Evolutionary conservation across 2,329 filamentous ascomycete genomes (phyloP).

Genomic region (Sordariomycetes sp.): DNA sequence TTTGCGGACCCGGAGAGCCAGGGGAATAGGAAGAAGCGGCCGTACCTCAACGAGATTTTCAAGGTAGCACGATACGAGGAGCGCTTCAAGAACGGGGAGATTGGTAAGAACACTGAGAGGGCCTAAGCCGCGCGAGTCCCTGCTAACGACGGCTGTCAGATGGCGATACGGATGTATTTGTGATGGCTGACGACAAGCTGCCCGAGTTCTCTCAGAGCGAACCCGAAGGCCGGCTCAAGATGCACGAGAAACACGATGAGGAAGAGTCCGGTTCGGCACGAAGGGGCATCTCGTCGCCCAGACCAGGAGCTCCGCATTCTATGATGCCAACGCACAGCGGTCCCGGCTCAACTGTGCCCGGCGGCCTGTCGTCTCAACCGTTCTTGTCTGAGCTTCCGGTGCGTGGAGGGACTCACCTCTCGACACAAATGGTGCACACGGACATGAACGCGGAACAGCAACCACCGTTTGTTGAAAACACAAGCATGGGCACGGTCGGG

Average conservation of each 20-base stretch:
- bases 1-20: constrained; percentile 44
- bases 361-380: constrained; percentile 17
- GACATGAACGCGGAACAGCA: constrained; percentile 30
- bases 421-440: constrained; percentile 26
- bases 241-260: constrained; percentile 28
- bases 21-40: constrained; percentile 42
- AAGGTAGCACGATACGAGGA: constrained; percentile 48
- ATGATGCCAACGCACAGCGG: constrained; percentile 9
- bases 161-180: constrained; percentile 32
- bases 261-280: constrained; percentile 16
- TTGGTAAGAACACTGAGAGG: constrained; percentile 31
- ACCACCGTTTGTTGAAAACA: constrained; percentile 26
- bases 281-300: constrained; percentile 12
- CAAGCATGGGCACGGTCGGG: constrained; percentile 20
- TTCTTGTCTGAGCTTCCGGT: constrained; percentile 34
- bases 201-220: constrained; percentile 39
- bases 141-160: constrained; percentile 22
- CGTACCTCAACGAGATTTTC: constrained; percentile 50
- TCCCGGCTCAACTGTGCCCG: constrained; percentile 7
- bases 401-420: constrained; percentile 25
- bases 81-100: constrained; percentile 41
- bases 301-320: constrained; percentile 22
- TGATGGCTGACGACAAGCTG: constrained; percentile 41
- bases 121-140: neutral
- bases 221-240: constrained; percentile 25